Conservation (phyloP, 192 early-diverging fungal genomes). For the Backusella mclennaniae region DNA sequence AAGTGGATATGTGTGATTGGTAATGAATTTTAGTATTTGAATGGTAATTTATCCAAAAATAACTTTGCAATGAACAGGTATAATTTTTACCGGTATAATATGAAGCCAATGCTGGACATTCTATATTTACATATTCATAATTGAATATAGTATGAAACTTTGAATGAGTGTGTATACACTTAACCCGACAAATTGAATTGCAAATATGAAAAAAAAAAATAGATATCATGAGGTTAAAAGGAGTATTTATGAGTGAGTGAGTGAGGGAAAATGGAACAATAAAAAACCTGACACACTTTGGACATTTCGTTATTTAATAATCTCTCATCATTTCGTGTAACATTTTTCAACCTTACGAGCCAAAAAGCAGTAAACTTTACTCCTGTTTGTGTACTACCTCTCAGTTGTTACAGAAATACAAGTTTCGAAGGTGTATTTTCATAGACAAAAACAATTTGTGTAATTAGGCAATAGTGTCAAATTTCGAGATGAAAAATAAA, state of each 20-base stretch:
- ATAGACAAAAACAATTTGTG: neutral
- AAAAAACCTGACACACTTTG: neutral
- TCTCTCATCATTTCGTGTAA: neutral
- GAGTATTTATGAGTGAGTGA: neutral
- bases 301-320: neutral
- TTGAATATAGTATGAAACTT: no score
- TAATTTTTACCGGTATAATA: no score
- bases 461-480: conserved; percentile 1
- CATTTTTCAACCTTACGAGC: neutral
- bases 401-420: neutral
- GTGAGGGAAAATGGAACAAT: neutral
- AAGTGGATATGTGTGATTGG: no score
- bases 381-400: neutral
- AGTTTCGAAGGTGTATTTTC: neutral
- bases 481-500: neutral
- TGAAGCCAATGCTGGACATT: no score
- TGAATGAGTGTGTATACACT: no score
- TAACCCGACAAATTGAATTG: neutral
- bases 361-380: neutral
- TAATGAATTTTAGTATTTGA: no score
- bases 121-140: no score
- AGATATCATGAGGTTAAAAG: neutral
- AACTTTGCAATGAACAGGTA: no score
- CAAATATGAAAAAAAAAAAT: neutral
- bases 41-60: no score